Percentiles rank a stretch among this genome's conserved stretches.
phyloP scores from a whole-genome alignment of 2,329 filamentous ascomycete species.

The Xylariaceae sp. region DNA sequence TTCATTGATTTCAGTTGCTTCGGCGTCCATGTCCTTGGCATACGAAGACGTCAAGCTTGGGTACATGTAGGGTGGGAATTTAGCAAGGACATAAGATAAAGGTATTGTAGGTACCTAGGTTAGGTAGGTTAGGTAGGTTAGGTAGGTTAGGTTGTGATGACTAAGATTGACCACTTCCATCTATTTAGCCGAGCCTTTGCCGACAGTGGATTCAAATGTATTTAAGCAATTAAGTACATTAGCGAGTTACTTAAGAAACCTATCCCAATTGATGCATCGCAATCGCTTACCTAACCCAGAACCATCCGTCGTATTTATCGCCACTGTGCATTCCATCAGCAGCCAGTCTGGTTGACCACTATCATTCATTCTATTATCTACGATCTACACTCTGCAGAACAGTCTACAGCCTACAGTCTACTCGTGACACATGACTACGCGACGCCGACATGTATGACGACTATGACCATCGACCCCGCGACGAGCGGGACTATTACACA shows the following conservation, averaged over 20 bases:
- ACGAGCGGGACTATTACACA: constrained; percentile 33
- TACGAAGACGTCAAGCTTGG: not conserved
- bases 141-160: not conserved
- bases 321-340: not conserved
- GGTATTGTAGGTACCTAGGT: too few species aligned
- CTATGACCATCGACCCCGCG: constrained; percentile 33
- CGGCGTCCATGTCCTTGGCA: constrained; percentile 26
- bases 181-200: too few species aligned
- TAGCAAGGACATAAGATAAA: too few species aligned
- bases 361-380: not conserved
- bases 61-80: not conserved
- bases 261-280: constrained; percentile 15
- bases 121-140: not conserved
- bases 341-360: not conserved
- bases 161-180: too few species aligned
- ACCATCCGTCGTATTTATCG: not conserved
- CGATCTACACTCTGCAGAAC: not conserved
- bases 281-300: not conserved
- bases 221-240: too few species aligned
- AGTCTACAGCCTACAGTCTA: too few species aligned
- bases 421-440: not conserved
- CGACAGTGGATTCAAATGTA: too few species aligned
- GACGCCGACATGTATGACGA: constrained; percentile 37
- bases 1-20: constrained; percentile 47
- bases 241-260: too few species aligned